These are phyloP conservation scores for Solanum hybrid DNA, from an alignment of 305 asterid species.

Conservation along the genomic window DNA sequence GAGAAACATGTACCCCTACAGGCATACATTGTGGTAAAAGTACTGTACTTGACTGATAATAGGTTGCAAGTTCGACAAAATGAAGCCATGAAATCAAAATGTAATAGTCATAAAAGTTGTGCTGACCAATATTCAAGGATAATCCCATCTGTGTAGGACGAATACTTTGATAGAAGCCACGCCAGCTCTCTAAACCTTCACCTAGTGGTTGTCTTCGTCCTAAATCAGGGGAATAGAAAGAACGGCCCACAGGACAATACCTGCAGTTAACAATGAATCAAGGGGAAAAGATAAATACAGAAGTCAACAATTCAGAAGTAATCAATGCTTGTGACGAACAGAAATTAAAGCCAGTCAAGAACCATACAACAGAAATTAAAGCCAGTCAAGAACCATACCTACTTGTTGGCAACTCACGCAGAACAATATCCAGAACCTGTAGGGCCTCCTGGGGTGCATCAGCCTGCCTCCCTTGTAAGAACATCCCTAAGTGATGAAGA, in stretches of 20 bases:
- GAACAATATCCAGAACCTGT: slow-evolving; percentile 90
- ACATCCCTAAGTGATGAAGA: slow-evolving; percentile 90
- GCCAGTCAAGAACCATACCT: slow-evolving; percentile 27
- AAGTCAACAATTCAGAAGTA: neutral
- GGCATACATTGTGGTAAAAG: neutral
- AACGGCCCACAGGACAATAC: slow-evolving; percentile 75
- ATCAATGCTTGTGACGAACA: neutral
- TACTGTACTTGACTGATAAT: neutral
- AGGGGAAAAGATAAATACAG: neutral
- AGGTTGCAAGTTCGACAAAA: neutral
- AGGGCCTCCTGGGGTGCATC: slow-evolving; percentile 99
- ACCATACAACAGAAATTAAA: slow-evolving; percentile 21
- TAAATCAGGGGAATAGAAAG: slow-evolving; percentile 74
- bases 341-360: neutral
- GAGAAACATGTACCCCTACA: neutral
- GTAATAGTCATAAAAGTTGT: neutral
- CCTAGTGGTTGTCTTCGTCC: slow-evolving; percentile 90
- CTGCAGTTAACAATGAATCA: slow-evolving; percentile 20
- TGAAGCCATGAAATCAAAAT: neutral
- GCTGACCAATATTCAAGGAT: slow-evolving; percentile 84
- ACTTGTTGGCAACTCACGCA: slow-evolving; percentile 78
- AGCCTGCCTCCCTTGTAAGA: slow-evolving; percentile 80
- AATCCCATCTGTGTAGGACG: slow-evolving; percentile 99
- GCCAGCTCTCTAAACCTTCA: slow-evolving; percentile 97
- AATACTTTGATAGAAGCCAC: slow-evolving; percentile 95